Evolutionary conservation across 2,329 filamentous ascomycete genomes (phyloP), one percentile per base, ranked within the genome.

Genomic region (Alternaria novae-zelandiae): DNA sequence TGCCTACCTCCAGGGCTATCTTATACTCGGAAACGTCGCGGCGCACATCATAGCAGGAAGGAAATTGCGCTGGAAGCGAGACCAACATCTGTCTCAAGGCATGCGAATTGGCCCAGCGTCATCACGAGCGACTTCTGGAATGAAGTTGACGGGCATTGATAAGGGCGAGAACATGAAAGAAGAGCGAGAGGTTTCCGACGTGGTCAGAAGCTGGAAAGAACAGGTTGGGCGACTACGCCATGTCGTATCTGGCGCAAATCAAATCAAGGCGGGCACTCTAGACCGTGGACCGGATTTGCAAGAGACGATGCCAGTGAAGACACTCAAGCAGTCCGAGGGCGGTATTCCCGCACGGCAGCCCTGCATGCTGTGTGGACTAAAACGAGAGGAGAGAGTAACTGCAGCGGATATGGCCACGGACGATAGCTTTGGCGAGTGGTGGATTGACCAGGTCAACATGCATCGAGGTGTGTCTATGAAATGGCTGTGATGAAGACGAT

Each of bases 401-500:
- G 93, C 90, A 74, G 87, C 96, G 32, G 94, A 97, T 74, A 83
- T 89, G 56, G 86, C 90, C 25, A 88, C 96, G 9, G 90, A 95
- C 72, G 95, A 98, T 79, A 94, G 91, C 78, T 97, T 97, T 83
- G 94, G 93, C 12, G 95, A 98, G 82, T 98, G 94, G 93, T 98
- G 95, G 95, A 85, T 91, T 45, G 94, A 97, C 49, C 90, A 82
- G 44, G 75, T 80, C 59, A 82, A 79, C 57, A 84, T 85, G 83
- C 83, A 95, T 78, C 94, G 93, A 91, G 93, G 77, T 79, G 68
- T 63, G 41, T 50, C 15, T 21, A 41, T 45, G 6, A 36, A 41
- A 12, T n/a, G 5, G 45, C 11, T 11, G 21, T 60, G n/a, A 17
- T 9, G 23, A 21, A 25, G 45, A 41, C 91, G 13, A 41, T 44